Evolutionary conservation across 2,329 filamentous ascomycete genomes (phyloP).

Genomic region (Hymenoscyphus fraxineus): DNA sequence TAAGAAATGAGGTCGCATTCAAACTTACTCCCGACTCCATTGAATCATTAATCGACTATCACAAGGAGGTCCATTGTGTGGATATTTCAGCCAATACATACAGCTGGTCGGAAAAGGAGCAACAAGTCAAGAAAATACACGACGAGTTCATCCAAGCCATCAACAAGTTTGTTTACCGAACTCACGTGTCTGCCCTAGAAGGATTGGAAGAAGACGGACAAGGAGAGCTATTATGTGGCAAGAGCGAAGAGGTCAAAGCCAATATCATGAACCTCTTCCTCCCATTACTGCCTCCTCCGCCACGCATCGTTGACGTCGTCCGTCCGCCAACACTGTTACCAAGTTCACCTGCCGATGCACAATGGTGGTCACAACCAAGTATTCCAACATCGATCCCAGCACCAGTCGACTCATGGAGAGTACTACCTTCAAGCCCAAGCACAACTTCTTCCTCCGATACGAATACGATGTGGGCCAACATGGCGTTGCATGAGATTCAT

Average conservation of each 20-base stretch:
- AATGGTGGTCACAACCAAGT: constrained; percentile 75
- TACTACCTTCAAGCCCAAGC: constrained; percentile 84
- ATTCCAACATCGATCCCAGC: constrained; percentile 63
- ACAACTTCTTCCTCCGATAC: constrained; percentile 65
- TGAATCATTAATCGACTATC: constrained; percentile 87
- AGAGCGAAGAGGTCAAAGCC: constrained; percentile 89
- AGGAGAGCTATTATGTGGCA: constrained; percentile 86
- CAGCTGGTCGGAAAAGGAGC: constrained; percentile 94
- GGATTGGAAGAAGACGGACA: constrained; percentile 95
- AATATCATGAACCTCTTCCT: constrained; percentile 80
- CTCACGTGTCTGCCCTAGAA: constrained; percentile 82
- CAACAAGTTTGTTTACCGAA: constrained; percentile 96
- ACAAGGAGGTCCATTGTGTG: constrained; percentile 91
- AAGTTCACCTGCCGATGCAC: constrained; percentile 69
- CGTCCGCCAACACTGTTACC: constrained; percentile 81
- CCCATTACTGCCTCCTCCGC: constrained; percentile 79
- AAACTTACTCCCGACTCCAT: constrained; percentile 96
- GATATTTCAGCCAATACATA: constrained; percentile 86
- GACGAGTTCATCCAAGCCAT: constrained; percentile 94
- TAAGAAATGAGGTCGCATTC: constrained; percentile 95
- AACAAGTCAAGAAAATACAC: constrained; percentile 94
- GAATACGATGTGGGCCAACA: constrained; percentile 72
- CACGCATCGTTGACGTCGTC: constrained; percentile 83
- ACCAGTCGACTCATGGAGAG: constrained; percentile 82
- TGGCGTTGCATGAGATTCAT: constrained; percentile 65